These are phyloP conservation scores for Colletotrichum scovillei DNA, from an alignment of 2,329 filamentous ascomycete genomes.

Conservation along the genomic window DNA sequence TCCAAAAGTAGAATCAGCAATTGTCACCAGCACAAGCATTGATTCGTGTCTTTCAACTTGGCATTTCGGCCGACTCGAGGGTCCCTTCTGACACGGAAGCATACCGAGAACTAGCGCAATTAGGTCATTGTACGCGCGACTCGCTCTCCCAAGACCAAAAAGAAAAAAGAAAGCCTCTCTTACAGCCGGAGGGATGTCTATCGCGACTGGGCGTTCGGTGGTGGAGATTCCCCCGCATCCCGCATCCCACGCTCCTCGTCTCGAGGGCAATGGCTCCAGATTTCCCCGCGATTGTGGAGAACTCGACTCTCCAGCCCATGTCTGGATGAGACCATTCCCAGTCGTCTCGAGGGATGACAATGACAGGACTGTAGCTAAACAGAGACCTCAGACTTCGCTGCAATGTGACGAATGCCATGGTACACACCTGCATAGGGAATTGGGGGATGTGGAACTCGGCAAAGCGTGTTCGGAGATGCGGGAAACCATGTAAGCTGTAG, in stretches of 20 bases:
- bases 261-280: conserved; percentile 19
- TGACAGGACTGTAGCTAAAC: neutral
- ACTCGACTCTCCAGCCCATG: too few relatives aligned
- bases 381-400: too few relatives aligned
- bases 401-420: too few relatives aligned
- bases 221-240: conserved; percentile 31
- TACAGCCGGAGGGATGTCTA: neutral
- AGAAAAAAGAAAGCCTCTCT: too few relatives aligned
- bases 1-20: too few relatives aligned
- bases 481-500: too few relatives aligned
- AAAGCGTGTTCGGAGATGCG: too few relatives aligned
- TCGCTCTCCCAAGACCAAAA: too few relatives aligned
- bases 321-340: neutral
- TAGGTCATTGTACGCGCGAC: too few relatives aligned
- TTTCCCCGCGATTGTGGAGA: conserved; percentile 28
- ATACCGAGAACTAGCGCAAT: too few relatives aligned
- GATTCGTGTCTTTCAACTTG: neutral
- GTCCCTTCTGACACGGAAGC: neutral
- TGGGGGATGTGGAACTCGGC: too few relatives aligned
- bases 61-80: neutral
- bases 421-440: too few relatives aligned
- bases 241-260: conserved; percentile 19
- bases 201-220: neutral
- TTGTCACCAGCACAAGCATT: neutral
- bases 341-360: conserved; percentile 22